Conservation (phyloP, 2,329 filamentous ascomycete species). For the Dothiorella sarmentorum region DNA sequence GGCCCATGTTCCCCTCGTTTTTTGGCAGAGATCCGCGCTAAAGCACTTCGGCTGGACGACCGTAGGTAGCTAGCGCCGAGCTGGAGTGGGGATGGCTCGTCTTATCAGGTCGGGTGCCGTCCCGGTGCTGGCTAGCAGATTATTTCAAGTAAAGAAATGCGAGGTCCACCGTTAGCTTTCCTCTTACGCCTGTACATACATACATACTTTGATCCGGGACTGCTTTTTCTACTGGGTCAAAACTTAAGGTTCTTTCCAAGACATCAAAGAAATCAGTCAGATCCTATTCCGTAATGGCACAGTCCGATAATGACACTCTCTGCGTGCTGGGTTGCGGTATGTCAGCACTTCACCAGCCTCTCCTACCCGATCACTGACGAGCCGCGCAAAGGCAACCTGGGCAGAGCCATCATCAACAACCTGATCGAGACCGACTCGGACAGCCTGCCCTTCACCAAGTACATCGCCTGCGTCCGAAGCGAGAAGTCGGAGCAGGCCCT, state of each 20-base stretch:
- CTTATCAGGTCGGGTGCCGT: neutral
- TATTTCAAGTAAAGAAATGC: too few species aligned
- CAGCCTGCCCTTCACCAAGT: conserved; percentile 29
- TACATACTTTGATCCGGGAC: too few species aligned
- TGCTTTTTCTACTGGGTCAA: too few species aligned
- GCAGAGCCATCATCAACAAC: conserved; percentile 37
- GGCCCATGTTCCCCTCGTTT: too few species aligned
- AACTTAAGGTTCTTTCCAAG: too few species aligned
- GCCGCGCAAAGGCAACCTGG: conserved; percentile 36
- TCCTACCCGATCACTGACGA: neutral
- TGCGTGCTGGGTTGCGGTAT: conserved; percentile 32
- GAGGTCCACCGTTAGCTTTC: too few species aligned
- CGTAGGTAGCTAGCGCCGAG: neutral
- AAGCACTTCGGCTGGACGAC: too few species aligned
- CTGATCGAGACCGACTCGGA: conserved; percentile 26
- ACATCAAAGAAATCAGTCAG: too few species aligned
- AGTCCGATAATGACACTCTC: conserved; percentile 3
- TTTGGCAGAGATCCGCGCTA: too few species aligned
- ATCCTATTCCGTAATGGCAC: too few species aligned
- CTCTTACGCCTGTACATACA: too few species aligned
- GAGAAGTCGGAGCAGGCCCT: conserved; percentile 36
- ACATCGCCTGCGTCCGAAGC: conserved; percentile 45
- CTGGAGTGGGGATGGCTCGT: neutral
- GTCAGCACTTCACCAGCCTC: neutral
- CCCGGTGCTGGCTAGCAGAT: too few species aligned